Conservation (phyloP, 1,139 yeast species). For the Yamadazyma buinensis region DNA sequence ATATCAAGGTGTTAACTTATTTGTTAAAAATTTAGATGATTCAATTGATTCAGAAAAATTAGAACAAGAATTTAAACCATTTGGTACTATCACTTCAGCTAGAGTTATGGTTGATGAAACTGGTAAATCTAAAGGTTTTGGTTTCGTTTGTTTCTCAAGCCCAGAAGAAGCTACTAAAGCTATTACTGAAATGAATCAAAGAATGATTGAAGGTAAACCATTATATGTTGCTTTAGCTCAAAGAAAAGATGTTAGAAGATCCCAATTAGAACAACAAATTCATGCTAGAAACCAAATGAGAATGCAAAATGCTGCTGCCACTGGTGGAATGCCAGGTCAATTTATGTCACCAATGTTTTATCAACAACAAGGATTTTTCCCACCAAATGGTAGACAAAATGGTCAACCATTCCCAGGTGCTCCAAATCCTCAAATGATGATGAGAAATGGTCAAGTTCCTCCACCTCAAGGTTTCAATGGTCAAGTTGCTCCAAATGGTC, state of each 20-base stretch:
- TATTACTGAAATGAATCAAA: conserved; percentile 97
- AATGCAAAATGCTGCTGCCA: conserved; percentile 89
- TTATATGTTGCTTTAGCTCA: conserved; percentile 98
- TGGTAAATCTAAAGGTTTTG: conserved; percentile 97
- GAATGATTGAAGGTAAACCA: conserved; percentile 94
- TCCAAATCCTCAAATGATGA: conserved; percentile 86
- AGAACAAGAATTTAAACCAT: conserved; percentile 88
- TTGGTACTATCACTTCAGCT: conserved; percentile 94
- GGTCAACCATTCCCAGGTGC: conserved; percentile 46
- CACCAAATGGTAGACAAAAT: conserved; percentile 77
- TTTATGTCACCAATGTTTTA: conserved; percentile 95
- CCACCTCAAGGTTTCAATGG: conserved; percentile 64
- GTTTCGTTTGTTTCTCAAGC: conserved; percentile 95
- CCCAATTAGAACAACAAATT: conserved; percentile 96
- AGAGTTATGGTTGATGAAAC: conserved; percentile 94
- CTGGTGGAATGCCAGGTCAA: conserved; percentile 93
- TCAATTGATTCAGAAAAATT: conserved; percentile 86
- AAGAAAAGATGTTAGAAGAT: conserved; percentile 97
- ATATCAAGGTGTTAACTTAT: conserved; percentile 97
- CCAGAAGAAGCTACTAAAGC: conserved; percentile 99
- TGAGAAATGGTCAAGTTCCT: conserved; percentile 67
- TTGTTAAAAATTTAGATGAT: conserved; percentile 95
- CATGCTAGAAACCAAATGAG: conserved; percentile 98
- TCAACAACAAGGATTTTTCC: conserved; percentile 82
- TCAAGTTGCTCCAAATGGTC: conserved; percentile 51